phyloP scores from a whole-genome alignment of 2,329 filamentous ascomycete species.

The Paecilomyces sp. region DNA sequence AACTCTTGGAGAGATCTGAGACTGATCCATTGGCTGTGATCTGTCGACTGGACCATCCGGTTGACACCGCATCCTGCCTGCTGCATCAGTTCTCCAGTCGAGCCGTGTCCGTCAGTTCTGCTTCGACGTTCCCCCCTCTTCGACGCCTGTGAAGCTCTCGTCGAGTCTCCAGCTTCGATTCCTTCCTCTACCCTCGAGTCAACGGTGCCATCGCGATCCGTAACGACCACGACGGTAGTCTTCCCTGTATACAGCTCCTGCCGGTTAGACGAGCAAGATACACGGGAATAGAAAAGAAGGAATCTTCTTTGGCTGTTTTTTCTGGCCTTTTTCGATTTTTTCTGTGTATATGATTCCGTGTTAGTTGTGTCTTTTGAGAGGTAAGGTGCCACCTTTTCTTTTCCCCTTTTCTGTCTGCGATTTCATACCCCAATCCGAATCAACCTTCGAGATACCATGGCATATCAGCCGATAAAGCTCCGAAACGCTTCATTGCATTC shows the following conservation, averaged over 20 bases:
- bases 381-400: neutral
- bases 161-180: conserved; percentile 26
- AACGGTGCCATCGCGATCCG: conserved; percentile 19
- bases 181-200: conserved; percentile 21
- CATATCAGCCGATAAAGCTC: neutral
- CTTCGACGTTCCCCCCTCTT: conserved; percentile 25
- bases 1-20: conserved; percentile 34
- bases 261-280: conserved; percentile 26
- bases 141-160: conserved; percentile 30
- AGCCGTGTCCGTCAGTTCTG: conserved; percentile 31
- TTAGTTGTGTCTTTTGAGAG: neutral
- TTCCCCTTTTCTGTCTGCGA: neutral
- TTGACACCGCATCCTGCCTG: conserved; percentile 20
- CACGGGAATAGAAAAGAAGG: neutral
- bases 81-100: conserved; percentile 28
- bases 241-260: conserved; percentile 25
- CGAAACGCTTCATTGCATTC: neutral
- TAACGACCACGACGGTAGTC: neutral
- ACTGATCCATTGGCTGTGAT: conserved; percentile 24
- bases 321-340: neutral
- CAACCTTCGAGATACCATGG: neutral
- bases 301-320: neutral
- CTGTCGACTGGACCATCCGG: conserved; percentile 17
- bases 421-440: neutral
- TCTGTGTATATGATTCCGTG: neutral